Base-by-base conservation (phyloP, 352 stramenopile genomes). In the Phytophthora crassamura region DNA sequence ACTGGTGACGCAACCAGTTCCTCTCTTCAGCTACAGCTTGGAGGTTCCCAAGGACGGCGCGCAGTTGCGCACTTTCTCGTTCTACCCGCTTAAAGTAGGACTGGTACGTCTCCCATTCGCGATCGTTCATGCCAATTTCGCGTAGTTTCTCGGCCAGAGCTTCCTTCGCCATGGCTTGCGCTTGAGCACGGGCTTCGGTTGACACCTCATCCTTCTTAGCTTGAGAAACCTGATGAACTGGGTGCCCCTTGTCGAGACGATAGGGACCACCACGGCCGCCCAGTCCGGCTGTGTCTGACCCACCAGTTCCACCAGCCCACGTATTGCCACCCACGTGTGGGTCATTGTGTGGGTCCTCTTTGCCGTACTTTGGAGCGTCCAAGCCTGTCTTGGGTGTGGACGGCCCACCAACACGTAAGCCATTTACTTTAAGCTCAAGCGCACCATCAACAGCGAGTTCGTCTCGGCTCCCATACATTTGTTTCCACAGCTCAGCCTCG, bases 221-320 rank as follows among this genome's bases (percentile, higher is more conserved):
- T 61, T 99, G 94, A 0, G 85, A 97, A 14, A 99, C 89, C 69
- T 99, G 95, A 67, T 98, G 93, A 36, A 98, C 89, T 18, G 78
- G 72, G 56, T 99, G 95, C 6, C 95, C 95, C 53, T 96, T 94
- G 71, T 98, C 95, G 7, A 99, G 68, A 11, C 96, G 78, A 69
- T 98, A 99, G 7, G 95, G 96, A n/a, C 95, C 96, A 18, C 96
- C 96, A 61, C 95, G 77, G 5, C 96, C 96, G 61, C 96, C 96
- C 6, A 99, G 78, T 5, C 90, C 90, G 2, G 90, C 90, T 5
- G 96, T 98, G 66, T 99, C 93, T 7, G 84, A 97, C 15, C 95
- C 95, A 35, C 96, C 95, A 28, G 91, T 97, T 34, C 96, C 83
- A 58, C 96, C 77, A n/a, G 94, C 94, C 94, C 94, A 98, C 18